Percentiles rank a stretch among this genome's conserved stretches.
phyloP scores from a whole-genome alignment of 1,139 yeast species.

The Spathaspora jeffriesii region DNA sequence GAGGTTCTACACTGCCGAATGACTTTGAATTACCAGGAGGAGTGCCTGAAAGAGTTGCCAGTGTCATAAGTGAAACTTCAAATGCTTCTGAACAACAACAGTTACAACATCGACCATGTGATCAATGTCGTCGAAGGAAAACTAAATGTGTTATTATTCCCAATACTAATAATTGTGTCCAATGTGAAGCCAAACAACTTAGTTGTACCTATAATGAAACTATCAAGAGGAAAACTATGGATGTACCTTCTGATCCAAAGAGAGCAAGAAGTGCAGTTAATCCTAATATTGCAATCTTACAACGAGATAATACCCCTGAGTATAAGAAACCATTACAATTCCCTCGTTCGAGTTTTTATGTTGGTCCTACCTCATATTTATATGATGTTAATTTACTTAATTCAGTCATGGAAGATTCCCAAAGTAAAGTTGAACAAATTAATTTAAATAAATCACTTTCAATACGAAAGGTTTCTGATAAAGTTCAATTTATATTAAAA shows the following conservation, averaged over 20 bases:
- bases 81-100: not conserved
- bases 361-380: constrained; percentile 70
- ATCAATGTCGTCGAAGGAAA: constrained; percentile 67
- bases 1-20: constrained; percentile 10
- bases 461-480: constrained; percentile 65
- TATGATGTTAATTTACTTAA: constrained; percentile 62
- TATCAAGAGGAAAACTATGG: constrained; percentile 28
- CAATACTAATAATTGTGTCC: constrained; percentile 58
- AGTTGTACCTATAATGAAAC: constrained; percentile 53
- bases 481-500: constrained; percentile 64
- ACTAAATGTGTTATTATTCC: constrained; percentile 66
- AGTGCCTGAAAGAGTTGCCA: not conserved
- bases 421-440: constrained; percentile 58
- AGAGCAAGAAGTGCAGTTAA: constrained; percentile 10
- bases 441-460: constrained; percentile 59
- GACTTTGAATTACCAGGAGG: not conserved
- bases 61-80: not conserved
- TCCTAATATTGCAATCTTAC: constrained; percentile 7
- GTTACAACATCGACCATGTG: constrained; percentile 58
- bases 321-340: constrained; percentile 54
- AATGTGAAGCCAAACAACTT: constrained; percentile 69
- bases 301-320: constrained; percentile 37
- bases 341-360: constrained; percentile 75
- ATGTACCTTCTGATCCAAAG: constrained; percentile 16
- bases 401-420: constrained; percentile 49